These are phyloP conservation scores for Bocquillonia castaneifolia DNA, from an alignment of 441 rosid genomes.

Conservation along the genomic window DNA sequence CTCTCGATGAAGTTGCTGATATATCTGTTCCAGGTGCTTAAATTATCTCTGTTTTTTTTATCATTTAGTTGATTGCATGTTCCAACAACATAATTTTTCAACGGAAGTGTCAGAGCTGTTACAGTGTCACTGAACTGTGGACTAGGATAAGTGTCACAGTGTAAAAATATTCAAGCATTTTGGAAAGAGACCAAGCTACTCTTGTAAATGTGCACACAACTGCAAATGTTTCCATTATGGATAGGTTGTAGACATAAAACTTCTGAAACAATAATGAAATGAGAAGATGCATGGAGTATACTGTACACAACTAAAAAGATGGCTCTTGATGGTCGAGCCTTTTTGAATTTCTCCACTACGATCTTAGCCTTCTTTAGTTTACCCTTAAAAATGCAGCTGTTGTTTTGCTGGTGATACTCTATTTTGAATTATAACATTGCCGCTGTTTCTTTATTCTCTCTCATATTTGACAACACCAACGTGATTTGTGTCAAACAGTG, in stretches of 20 bases:
- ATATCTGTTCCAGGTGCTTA: constrained; percentile 78
- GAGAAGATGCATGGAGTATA: neutral
- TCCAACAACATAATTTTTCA: neutral
- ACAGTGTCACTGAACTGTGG: neutral
- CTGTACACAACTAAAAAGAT: neutral
- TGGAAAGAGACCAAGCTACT: neutral
- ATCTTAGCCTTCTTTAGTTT: neutral
- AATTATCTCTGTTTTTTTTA: neutral
- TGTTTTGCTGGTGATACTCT: too few relatives aligned
- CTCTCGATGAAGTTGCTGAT: constrained; percentile 90
- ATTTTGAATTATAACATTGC: too few relatives aligned
- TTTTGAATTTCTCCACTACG: neutral
- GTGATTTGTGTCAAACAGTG: neutral
- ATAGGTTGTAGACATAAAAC: neutral
- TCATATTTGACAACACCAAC: neutral
- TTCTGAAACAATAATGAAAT: neutral
- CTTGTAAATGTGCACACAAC: neutral
- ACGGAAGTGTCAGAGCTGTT: neutral
- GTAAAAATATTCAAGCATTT: neutral
- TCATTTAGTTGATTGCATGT: constrained; percentile 2
- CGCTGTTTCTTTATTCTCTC: neutral
- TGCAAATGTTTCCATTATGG: neutral
- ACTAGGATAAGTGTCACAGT: neutral
- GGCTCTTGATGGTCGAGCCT: neutral
- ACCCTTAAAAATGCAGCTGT: neutral